Evolutionary conservation across 768 basidiomycete species (phyloP).

Genomic region (Xanthoconium stramineum): DNA sequence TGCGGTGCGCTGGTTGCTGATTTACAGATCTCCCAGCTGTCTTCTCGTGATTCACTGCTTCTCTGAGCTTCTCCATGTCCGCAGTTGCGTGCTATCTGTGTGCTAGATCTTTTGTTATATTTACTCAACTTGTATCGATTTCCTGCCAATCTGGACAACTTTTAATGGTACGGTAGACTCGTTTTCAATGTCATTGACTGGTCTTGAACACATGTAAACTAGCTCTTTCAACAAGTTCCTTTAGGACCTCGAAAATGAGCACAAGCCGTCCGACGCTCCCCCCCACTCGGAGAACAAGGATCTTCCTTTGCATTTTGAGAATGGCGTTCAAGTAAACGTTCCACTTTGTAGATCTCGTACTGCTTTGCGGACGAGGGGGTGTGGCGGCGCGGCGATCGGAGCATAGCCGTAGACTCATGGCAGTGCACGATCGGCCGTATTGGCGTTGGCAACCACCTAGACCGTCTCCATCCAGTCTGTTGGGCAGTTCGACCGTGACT

Average conservation of each 20-base stretch:
- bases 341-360: not conserved
- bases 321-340: no score
- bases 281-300: no score
- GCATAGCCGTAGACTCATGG: not conserved
- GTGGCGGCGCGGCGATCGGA: not conserved
- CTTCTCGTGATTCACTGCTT: constrained; percentile 6
- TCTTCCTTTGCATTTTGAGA: not conserved
- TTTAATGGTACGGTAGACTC: not conserved
- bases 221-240: not conserved
- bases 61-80: not conserved
- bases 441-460: not conserved
- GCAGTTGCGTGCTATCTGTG: not conserved
- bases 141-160: not conserved
- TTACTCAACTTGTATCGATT: not conserved
- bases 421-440: not conserved
- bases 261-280: not conserved
- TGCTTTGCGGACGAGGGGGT: not conserved
- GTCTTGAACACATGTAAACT: not conserved
- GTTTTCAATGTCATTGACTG: constrained; percentile 2
- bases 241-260: constrained; percentile 5
- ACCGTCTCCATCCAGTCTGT: no score
- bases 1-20: not conserved
- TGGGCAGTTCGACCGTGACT: no score
- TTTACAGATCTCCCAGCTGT: constrained; percentile 11
- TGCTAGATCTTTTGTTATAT: not conserved